Percentiles rank a stretch among this genome's conserved stretches.
Evolutionary conservation across 441 rosid genomes (phyloP).

Genomic region (Brassica balearica): DNA sequence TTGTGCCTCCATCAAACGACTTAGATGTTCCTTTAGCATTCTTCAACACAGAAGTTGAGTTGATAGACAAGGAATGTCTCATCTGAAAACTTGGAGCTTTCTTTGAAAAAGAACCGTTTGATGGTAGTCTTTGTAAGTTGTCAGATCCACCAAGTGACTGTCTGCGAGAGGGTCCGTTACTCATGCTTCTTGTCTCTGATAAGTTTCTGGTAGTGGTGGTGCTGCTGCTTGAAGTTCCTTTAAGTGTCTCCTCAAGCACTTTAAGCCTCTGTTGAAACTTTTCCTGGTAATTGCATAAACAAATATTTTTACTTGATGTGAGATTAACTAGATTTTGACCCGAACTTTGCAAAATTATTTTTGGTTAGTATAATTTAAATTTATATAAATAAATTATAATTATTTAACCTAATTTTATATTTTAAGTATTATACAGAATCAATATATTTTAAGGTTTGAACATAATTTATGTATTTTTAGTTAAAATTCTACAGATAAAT

Average conservation of each 20-base stretch:
- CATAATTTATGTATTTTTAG: too few species aligned
- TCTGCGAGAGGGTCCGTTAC: slow-evolving; percentile 92
- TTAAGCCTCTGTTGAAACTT: slow-evolving; percentile 87
- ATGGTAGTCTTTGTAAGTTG: slow-evolving; percentile 63
- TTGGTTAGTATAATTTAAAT: too few species aligned
- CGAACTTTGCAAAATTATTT: too few species aligned
- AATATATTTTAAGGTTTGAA: too few species aligned
- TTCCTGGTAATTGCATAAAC: slow-evolving; percentile 57
- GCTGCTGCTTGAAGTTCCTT: slow-evolving; percentile 70
- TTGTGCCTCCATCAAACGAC: slow-evolving; percentile 97
- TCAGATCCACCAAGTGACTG: slow-evolving; percentile 97
- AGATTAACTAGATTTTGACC: too few species aligned
- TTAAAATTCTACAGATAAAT: too few species aligned
- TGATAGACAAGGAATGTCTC: slow-evolving; percentile 58
- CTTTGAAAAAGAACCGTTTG: slow-evolving; percentile 84
- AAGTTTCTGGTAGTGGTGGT: slow-evolving; percentile 48
- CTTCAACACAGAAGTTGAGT: slow-evolving; percentile 71
- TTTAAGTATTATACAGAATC: too few species aligned
- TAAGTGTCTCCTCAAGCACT: slow-evolving; percentile 88
- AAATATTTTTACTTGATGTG: neutral
- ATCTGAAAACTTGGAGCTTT: slow-evolving; percentile 60
- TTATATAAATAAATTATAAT: too few species aligned
- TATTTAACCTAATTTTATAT: too few species aligned
- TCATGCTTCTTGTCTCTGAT: slow-evolving; percentile 73
- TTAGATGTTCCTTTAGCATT: slow-evolving; percentile 96